A percentile compares a stretch with the other conserved stretches of the same genome.
These are phyloP conservation scores for Carex littledalei DNA, from an alignment of 176 grass and related monocot genomes.

Conservation along the genomic window DNA sequence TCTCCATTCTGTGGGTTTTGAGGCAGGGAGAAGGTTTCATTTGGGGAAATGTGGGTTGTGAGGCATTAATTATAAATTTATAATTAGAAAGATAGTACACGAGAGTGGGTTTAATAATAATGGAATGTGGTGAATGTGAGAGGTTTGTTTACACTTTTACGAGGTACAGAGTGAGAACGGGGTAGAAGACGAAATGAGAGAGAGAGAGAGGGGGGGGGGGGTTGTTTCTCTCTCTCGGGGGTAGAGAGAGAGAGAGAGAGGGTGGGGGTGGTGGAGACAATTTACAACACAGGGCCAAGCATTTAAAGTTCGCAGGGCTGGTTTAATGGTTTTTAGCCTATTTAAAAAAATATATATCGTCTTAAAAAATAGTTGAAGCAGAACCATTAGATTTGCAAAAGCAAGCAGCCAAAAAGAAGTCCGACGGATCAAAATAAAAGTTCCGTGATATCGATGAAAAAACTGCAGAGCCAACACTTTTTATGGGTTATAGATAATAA, in stretches of 20 bases:
- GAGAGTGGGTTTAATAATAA: not conserved
- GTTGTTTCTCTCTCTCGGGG: not conserved
- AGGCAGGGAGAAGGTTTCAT: not conserved
- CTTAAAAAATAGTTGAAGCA: too few relatives aligned
- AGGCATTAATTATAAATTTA: not conserved
- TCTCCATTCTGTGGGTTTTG: constrained; percentile 13
- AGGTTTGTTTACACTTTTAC: constrained; percentile 15
- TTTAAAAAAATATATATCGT: too few relatives aligned
- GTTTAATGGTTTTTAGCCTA: too few relatives aligned
- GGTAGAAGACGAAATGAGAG: not conserved
- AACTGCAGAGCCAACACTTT: too few relatives aligned
- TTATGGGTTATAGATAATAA: not conserved
- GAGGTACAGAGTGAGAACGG: constrained; percentile 5
- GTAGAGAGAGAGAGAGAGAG: not conserved
- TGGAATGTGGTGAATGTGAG: constrained; percentile 11
- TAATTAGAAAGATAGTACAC: not conserved
- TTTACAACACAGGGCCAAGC: too few relatives aligned
- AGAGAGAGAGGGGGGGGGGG: not conserved
- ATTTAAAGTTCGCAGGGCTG: too few relatives aligned
- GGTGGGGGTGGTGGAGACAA: too few relatives aligned
- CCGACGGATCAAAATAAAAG: too few relatives aligned
- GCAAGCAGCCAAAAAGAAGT: too few relatives aligned
- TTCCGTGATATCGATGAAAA: too few relatives aligned
- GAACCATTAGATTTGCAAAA: too few relatives aligned
- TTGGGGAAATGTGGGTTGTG: not conserved